phyloP scores from a whole-genome alignment of 805 yeast species.

The Lachancea thermotolerans region DNA sequence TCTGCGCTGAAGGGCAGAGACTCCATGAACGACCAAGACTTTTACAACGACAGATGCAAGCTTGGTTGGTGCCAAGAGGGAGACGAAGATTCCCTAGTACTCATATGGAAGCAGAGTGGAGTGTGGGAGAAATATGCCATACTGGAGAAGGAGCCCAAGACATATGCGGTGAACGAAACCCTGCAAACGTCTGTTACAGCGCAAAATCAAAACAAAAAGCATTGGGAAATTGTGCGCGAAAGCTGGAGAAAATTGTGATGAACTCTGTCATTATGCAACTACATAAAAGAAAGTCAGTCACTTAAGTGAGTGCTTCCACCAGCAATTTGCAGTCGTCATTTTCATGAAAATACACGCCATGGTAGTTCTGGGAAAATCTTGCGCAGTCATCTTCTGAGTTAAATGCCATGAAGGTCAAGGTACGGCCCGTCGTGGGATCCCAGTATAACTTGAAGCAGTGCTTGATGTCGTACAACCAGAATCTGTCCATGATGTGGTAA shows the following conservation, averaged over 20 bases:
- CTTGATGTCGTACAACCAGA: slow-evolving; percentile 29
- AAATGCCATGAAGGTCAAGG: slow-evolving; percentile 34
- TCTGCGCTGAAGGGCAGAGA: slow-evolving; percentile 21
- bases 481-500: slow-evolving; percentile 14
- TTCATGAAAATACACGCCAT: slow-evolving; percentile 35
- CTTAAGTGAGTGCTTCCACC: slow-evolving; percentile 14
- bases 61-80: slow-evolving; percentile 34
- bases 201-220: slow-evolving; percentile 19
- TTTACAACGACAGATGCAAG: slow-evolving; percentile 25
- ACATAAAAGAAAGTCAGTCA: not conserved
- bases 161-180: slow-evolving; percentile 18
- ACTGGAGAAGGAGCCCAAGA: slow-evolving; percentile 38
- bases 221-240: slow-evolving; percentile 56
- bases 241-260: slow-evolving; percentile 54
- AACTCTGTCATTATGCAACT: not conserved
- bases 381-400: slow-evolving; percentile 39
- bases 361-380: slow-evolving; percentile 45
- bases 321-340: slow-evolving; percentile 15
- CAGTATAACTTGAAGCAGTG: slow-evolving; percentile 24
- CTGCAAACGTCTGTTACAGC: slow-evolving; percentile 8
- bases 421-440: slow-evolving; percentile 15
- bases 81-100: slow-evolving; percentile 56
- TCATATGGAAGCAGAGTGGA: slow-evolving; percentile 66
- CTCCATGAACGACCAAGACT: slow-evolving; percentile 18
- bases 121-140: slow-evolving; percentile 85